Conservation (phyloP, 2,329 filamentous ascomycete genomes). For the Trichoderma aggressivum region DNA sequence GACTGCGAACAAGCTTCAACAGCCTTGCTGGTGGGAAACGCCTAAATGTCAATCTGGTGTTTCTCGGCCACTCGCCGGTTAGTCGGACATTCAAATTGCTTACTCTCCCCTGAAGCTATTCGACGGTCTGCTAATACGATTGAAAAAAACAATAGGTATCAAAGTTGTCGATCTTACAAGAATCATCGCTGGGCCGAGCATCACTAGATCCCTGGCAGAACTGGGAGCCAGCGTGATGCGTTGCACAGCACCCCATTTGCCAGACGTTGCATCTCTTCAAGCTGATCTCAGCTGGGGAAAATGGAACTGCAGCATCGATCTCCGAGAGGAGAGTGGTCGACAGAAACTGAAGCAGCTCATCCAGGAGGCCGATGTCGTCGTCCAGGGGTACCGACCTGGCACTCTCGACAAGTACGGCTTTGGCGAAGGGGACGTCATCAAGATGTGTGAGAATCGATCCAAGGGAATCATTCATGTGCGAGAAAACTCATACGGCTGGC, state of each 20-base stretch:
- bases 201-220: slow-evolving; percentile 3
- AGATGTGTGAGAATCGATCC: slow-evolving; percentile 10
- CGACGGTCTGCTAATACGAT: neutral
- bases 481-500: slow-evolving; percentile 54
- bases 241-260: slow-evolving; percentile 41
- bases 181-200: neutral
- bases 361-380: slow-evolving; percentile 48
- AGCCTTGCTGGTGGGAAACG: slow-evolving; percentile 18
- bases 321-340: slow-evolving; percentile 40
- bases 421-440: neutral
- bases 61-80: slow-evolving; percentile 35
- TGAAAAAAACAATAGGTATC: slow-evolving; percentile 31
- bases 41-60: neutral
- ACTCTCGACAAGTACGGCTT: slow-evolving; percentile 9
- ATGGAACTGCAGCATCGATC: slow-evolving; percentile 52
- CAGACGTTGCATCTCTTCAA: slow-evolving; percentile 39
- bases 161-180: slow-evolving; percentile 48
- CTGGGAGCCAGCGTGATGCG: slow-evolving; percentile 69
- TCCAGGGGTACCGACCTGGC: slow-evolving; percentile 58
- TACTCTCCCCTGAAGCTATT: neutral
- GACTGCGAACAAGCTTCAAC: slow-evolving; percentile 5
- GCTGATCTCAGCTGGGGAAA: slow-evolving; percentile 51
- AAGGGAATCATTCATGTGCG: slow-evolving; percentile 38
- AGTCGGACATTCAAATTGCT: neutral
- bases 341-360: slow-evolving; percentile 41